A percentile compares a stretch with the other conserved stretches of the same genome.
These are phyloP conservation scores for Arachis hypogaea DNA, from an alignment of 306 rosid genomes.

Conservation along the genomic window DNA sequence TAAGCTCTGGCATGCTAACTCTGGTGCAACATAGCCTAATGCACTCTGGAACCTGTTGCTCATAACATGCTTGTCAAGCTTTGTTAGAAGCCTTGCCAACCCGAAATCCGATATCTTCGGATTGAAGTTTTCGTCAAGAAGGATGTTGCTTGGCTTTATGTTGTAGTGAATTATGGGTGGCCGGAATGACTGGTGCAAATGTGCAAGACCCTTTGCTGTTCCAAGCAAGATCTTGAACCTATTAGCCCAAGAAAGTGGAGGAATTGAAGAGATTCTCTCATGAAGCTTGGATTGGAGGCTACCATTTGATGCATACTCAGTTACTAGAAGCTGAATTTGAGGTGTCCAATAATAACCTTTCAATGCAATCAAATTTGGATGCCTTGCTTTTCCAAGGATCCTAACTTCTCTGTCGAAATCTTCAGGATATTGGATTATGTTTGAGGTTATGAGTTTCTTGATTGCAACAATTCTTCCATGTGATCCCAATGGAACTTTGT, in stretches of 20 bases:
- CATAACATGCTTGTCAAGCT: constrained; percentile 68
- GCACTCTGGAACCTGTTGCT: constrained; percentile 77
- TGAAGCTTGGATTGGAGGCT: constrained; percentile 74
- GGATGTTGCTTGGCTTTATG: constrained; percentile 82
- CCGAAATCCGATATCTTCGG: constrained; percentile 81
- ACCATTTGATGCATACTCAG: constrained; percentile 73
- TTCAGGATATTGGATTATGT: constrained; percentile 65
- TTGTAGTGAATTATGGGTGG: constrained; percentile 81
- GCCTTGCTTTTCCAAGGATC: constrained; percentile 69
- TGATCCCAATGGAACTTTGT: constrained; percentile 71
- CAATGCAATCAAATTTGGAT: constrained; percentile 64
- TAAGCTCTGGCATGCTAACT: constrained; percentile 79
- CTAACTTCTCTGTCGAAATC: constrained; percentile 80
- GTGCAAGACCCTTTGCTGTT: constrained; percentile 75
- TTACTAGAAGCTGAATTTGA: constrained; percentile 63
- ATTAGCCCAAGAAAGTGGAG: constrained; percentile 70
- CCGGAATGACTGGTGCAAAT: constrained; percentile 68
- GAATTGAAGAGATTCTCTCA: constrained; percentile 60
- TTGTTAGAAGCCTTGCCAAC: constrained; percentile 63
- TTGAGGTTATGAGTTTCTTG: constrained; percentile 69
- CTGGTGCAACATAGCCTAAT: constrained; percentile 83
- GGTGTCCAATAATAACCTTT: constrained; percentile 90
- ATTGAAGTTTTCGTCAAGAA: constrained; percentile 64
- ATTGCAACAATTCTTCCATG: constrained; percentile 71
- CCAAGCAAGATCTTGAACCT: constrained; percentile 78